These are phyloP conservation scores for Mycena galopus DNA, from an alignment of 768 basidiomycete species.

Conservation along the genomic window DNA sequence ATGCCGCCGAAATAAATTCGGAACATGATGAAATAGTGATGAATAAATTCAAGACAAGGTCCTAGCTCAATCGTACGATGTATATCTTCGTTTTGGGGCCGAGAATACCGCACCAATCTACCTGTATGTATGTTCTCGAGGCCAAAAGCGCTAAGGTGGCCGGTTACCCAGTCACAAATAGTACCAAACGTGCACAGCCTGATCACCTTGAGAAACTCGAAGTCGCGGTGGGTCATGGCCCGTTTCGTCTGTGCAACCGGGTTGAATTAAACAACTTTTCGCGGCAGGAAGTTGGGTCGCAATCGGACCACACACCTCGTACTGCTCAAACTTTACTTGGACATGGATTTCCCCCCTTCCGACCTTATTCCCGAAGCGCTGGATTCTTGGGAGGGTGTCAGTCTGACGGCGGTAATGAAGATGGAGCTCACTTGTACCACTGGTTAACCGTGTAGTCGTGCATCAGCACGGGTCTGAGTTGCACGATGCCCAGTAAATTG, in stretches of 20 bases:
- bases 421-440: slow-evolving; percentile 90
- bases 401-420: slow-evolving; percentile 33
- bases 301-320: slow-evolving; percentile 71
- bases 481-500: slow-evolving; percentile 90
- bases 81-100: too few species aligned
- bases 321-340: slow-evolving; percentile 93
- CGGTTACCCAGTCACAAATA: too few species aligned
- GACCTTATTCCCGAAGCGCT: slow-evolving; percentile 81
- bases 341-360: slow-evolving; percentile 95
- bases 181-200: slow-evolving; percentile 99
- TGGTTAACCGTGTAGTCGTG: slow-evolving; percentile 96
- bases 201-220: slow-evolving; percentile 98
- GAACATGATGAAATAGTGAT: too few species aligned
- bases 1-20: too few species aligned
- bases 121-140: too few species aligned
- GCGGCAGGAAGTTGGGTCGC: slow-evolving; percentile 12
- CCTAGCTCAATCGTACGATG: too few species aligned
- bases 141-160: too few species aligned
- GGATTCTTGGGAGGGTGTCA: slow-evolving; percentile 68
- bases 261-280: too few species aligned
- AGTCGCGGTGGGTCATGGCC: slow-evolving; percentile 91
- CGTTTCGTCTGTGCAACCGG: slow-evolving; percentile 74
- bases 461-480: slow-evolving; percentile 89
- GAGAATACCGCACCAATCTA: too few species aligned
- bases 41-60: too few species aligned